Evolutionary conservation across 139 green algal genomes (phyloP).

Genomic region (Volvox africanus): DNA sequence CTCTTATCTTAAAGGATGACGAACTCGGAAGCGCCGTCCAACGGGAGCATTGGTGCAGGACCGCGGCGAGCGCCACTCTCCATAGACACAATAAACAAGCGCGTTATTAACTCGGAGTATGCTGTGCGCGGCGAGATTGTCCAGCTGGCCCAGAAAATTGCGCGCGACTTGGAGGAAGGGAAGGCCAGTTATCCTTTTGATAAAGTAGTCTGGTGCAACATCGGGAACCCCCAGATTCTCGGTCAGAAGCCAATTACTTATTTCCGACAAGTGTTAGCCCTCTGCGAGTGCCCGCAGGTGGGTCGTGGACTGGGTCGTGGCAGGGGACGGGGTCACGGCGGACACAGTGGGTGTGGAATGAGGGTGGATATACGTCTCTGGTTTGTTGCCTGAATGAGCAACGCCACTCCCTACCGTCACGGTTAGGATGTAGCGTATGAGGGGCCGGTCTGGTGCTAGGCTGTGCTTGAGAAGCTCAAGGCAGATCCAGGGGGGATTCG

Average conservation of each 20-base stretch:
- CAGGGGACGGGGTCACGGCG: no score
- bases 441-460: no score
- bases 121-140: slow-evolving; percentile 95
- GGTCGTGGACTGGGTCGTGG: background rate
- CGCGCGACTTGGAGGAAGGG: slow-evolving; percentile 72
- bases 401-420: no score
- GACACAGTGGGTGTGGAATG: no score
- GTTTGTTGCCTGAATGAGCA: no score
- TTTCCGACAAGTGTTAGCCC: slow-evolving; percentile 87
- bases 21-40: slow-evolving; percentile 4
- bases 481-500: no score
- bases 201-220: slow-evolving; percentile 90
- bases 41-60: background rate
- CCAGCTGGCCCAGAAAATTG: slow-evolving; percentile 74
- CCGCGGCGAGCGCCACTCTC: slow-evolving; percentile 38
- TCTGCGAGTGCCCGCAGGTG: slow-evolving; percentile 89
- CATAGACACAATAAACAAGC: slow-evolving; percentile 55
- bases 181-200: slow-evolving; percentile 68
- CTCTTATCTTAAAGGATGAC: slow-evolving; percentile 23
- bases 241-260: slow-evolving; percentile 96
- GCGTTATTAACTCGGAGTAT: slow-evolving; percentile 66
- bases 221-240: slow-evolving; percentile 93
- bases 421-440: no score
- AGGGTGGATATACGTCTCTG: no score
- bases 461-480: no score